Conservation (phyloP, 2,329 filamentous ascomycete genomes). For the Colletotrichum sp. region DNA sequence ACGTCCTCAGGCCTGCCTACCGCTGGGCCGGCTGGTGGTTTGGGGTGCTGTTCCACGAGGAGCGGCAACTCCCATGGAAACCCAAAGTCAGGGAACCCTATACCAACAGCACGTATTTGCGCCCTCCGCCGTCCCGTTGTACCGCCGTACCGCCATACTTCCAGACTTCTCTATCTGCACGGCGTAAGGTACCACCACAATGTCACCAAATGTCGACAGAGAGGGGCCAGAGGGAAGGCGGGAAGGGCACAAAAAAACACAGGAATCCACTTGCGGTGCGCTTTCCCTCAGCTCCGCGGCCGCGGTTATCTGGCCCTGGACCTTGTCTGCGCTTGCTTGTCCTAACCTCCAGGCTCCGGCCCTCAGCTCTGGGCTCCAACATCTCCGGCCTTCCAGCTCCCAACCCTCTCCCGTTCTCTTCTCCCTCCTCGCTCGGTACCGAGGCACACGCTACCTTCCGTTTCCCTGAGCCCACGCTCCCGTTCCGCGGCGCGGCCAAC, state of each 20-base stretch:
- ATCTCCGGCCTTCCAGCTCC: background rate
- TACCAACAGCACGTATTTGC: background rate
- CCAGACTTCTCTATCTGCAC: background rate
- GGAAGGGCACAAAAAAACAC: background rate
- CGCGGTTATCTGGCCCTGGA: conserved; percentile 12
- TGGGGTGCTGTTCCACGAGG: background rate
- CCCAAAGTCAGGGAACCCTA: background rate
- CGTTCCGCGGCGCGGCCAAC: conserved; percentile 11
- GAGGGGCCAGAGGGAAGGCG: background rate
- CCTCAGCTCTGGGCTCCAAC: background rate
- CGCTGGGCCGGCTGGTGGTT: background rate
- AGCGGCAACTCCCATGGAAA: background rate
- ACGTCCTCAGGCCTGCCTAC: background rate
- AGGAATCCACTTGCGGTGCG: background rate
- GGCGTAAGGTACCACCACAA: background rate
- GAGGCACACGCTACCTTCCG: conserved; percentile 5
- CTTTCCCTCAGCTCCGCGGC: conserved; percentile 14
- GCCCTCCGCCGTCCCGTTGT: background rate
- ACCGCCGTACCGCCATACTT: background rate
- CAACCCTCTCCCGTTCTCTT: background rate
- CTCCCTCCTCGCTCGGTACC: conserved; percentile 3
- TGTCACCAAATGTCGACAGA: background rate
- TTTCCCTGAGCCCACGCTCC: conserved; percentile 7
- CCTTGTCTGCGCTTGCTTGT: background rate
- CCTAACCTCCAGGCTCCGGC: background rate